These are phyloP conservation scores for Calonectria hongkongensis DNA, from an alignment of 2,329 filamentous ascomycete species.

Conservation along the genomic window DNA sequence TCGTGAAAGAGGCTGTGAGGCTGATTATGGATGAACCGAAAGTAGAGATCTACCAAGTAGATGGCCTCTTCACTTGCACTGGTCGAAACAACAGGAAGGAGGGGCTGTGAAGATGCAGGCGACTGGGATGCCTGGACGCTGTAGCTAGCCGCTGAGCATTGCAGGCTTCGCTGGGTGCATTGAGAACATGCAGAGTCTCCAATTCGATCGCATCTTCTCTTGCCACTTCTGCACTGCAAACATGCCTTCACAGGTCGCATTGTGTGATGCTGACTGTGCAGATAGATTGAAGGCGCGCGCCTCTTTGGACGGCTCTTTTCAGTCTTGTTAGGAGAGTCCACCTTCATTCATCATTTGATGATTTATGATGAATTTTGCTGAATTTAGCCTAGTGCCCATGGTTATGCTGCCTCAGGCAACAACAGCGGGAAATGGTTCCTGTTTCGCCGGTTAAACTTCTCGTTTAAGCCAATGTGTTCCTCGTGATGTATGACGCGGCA, in stretches of 20 bases:
- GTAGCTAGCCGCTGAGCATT: conserved; percentile 29
- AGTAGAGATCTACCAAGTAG: conserved; percentile 48
- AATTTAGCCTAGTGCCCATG: background rate
- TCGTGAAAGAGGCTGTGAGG: conserved; percentile 52
- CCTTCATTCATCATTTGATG: background rate
- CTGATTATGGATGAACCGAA: conserved; percentile 48
- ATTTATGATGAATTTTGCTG: background rate
- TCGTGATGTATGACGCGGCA: no score
- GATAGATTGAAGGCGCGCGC: no score
- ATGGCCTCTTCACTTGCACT: conserved; percentile 22
- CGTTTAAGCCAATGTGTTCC: no score
- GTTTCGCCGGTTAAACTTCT: no score
- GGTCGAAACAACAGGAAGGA: fast-evolving
- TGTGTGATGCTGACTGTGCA: conserved; percentile 7
- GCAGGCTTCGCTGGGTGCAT: conserved; percentile 43
- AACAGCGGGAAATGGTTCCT: no score
- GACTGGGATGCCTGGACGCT: background rate
- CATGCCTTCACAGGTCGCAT: conserved; percentile 50
- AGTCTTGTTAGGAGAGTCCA: background rate
- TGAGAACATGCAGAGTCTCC: conserved; percentile 36
- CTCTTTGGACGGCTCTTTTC: no score
- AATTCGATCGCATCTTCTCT: conserved; percentile 46
- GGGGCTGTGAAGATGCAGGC: background rate
- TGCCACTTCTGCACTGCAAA: conserved; percentile 43
- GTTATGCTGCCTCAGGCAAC: background rate